phyloP scores from a whole-genome alignment of 2,329 filamentous ascomycete genomes.

The Ascochyta rabiei region DNA sequence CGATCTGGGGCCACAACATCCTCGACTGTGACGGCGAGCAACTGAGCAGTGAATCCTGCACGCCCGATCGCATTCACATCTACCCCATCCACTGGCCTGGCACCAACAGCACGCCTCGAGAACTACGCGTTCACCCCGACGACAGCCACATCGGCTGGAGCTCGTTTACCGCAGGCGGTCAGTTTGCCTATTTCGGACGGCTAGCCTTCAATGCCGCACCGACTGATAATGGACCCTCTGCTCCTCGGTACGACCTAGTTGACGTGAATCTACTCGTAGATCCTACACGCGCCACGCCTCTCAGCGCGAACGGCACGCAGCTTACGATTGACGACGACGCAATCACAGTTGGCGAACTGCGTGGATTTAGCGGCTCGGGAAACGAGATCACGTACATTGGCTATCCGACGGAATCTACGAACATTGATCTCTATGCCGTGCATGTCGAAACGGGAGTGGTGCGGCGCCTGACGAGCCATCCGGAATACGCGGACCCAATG shows the following conservation, averaged over 20 bases:
- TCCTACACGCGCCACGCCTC: not conserved
- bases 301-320: constrained; percentile 28
- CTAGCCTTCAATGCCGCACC: constrained; percentile 51
- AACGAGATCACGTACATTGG: constrained; percentile 53
- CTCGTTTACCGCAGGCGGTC: constrained; percentile 41
- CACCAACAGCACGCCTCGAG: constrained; percentile 46
- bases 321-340: constrained; percentile 39
- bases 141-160: constrained; percentile 53
- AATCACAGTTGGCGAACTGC: constrained; percentile 52
- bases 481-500: constrained; percentile 54
- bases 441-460: constrained; percentile 50
- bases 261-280: constrained; percentile 46
- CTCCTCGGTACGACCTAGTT: constrained; percentile 49
- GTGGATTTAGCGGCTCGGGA: constrained; percentile 53
- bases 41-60: constrained; percentile 48
- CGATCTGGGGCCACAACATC: constrained; percentile 39
- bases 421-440: constrained; percentile 54
- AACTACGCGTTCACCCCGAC: constrained; percentile 56
- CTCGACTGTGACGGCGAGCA: constrained; percentile 46
- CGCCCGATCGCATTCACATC: constrained; percentile 46
- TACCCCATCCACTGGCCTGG: constrained; percentile 52
- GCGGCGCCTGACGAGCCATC: constrained; percentile 52
- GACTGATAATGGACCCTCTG: constrained; percentile 6
- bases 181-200: constrained; percentile 46
- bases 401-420: constrained; percentile 50